Percentiles rank a stretch among this genome's conserved stretches.
phyloP scores from a whole-genome alignment of 2,329 filamentous ascomycete genomes.

The Fusarium floridanum region DNA sequence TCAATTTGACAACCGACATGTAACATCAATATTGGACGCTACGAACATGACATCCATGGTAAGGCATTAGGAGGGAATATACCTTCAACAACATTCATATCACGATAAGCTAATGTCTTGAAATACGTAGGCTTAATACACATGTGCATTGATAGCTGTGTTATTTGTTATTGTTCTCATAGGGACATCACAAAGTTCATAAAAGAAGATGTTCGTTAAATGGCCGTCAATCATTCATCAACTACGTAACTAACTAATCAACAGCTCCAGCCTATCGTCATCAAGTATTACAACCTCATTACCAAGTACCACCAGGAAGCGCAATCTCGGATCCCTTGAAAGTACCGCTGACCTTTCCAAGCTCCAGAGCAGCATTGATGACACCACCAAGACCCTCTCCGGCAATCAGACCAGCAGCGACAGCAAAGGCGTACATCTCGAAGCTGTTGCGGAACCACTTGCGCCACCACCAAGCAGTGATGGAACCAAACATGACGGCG shows the following conservation, averaged over 20 bases:
- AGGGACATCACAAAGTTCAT: background rate
- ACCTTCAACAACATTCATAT: background rate
- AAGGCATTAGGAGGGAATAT: background rate
- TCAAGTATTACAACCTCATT: background rate
- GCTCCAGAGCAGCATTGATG: slow-evolving; percentile 64
- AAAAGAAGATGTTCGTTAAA: background rate
- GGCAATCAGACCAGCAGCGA: slow-evolving; percentile 72
- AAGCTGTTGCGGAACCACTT: slow-evolving; percentile 64
- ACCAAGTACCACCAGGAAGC: slow-evolving; percentile 29
- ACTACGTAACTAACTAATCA: background rate
- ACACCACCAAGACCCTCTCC: slow-evolving; percentile 74
- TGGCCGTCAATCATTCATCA: slow-evolving; percentile 1
- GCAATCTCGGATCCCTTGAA: slow-evolving; percentile 39
- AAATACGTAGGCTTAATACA: background rate
- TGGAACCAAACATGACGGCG: slow-evolving; percentile 69
- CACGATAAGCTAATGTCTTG: background rate
- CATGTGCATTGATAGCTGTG: too few species aligned
- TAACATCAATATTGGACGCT: background rate
- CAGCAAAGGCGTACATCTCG: slow-evolving; percentile 68
- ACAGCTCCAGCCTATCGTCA: background rate
- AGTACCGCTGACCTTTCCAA: slow-evolving; percentile 50
- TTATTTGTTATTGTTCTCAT: too few species aligned
- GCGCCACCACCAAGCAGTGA: slow-evolving; percentile 66
- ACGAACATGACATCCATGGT: too few species aligned
- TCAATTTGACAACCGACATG: background rate